These are phyloP conservation scores for Volvariella surrecta DNA, from an alignment of 1,284 basidiomycete species.

Conservation along the genomic window DNA sequence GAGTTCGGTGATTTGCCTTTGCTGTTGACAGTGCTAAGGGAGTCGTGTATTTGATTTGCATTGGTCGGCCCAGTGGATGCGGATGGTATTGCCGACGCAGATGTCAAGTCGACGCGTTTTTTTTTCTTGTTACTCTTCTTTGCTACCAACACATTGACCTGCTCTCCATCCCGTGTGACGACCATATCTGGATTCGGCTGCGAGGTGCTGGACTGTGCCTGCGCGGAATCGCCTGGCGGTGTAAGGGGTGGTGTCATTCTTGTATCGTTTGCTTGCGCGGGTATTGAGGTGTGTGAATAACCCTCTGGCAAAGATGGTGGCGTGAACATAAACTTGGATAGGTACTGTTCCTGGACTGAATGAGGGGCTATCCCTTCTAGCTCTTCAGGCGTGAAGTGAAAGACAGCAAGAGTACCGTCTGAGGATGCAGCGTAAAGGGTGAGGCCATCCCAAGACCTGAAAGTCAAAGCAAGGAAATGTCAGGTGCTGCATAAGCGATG, in stretches of 20 bases:
- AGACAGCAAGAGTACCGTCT: conserved; percentile 88
- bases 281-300: conserved; percentile 45
- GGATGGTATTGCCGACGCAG: conserved; percentile 2
- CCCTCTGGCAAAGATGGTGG: conserved; percentile 57
- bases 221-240: conserved; percentile 16
- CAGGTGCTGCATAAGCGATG: conserved; percentile 4
- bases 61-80: not conserved
- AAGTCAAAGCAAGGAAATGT: not conserved
- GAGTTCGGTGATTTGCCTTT: conserved; percentile 9
- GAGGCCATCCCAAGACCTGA: conserved; percentile 85
- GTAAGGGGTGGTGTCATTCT: conserved; percentile 44
- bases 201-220: not conserved
- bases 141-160: conserved; percentile 64
- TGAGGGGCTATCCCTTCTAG: conserved; percentile 78
- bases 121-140: conserved; percentile 60
- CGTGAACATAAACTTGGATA: conserved; percentile 72
- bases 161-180: conserved; percentile 34
- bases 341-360: conserved; percentile 66
- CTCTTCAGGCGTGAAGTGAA: conserved; percentile 75
- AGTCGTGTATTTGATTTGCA: not conserved
- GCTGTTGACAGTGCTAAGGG: conserved; percentile 7
- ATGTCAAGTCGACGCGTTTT: not conserved
- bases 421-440: conserved; percentile 93
- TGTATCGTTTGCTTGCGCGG: conserved; percentile 10
- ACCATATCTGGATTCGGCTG: not conserved